Percentiles rank a stretch among this genome's conserved stretches.
Conservation (phyloP, 768 basidiomycete species). For the Xerocomus brunneocitrinus region DNA sequence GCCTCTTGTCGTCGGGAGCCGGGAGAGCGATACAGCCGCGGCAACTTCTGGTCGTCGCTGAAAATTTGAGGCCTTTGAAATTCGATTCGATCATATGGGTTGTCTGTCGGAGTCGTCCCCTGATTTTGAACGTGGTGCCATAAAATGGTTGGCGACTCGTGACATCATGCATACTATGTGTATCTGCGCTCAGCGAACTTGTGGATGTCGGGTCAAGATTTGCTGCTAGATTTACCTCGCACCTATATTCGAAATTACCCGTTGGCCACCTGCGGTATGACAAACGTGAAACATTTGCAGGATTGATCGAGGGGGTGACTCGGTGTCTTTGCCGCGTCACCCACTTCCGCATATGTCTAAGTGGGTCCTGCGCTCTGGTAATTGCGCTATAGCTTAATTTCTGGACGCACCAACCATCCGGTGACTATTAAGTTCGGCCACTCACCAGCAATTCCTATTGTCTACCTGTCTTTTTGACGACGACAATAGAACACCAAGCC, state of each 20-base stretch:
- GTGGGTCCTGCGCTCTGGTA: conserved; percentile 39
- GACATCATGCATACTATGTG: too few species aligned
- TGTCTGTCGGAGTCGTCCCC: conserved; percentile 2
- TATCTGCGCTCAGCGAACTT: background rate
- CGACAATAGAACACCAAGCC: background rate
- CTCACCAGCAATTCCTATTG: background rate
- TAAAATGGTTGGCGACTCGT: background rate
- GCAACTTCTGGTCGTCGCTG: conserved; percentile 15
- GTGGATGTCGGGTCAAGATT: background rate
- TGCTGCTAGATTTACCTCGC: conserved; percentile 4
- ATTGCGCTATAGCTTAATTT: conserved; percentile 25
- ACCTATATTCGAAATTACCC: conserved; percentile 11
- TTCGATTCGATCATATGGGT: conserved; percentile 14
- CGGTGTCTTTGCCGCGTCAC: conserved; percentile 21
- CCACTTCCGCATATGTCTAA: conserved; percentile 34
- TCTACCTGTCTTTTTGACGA: background rate
- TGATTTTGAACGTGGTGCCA: background rate
- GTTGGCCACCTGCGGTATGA: conserved; percentile 18
- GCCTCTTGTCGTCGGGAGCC: conserved; percentile 23
- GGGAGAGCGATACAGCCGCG: conserved; percentile 24
- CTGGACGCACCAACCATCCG: conserved; percentile 3
- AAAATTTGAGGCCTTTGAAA: conserved; percentile 27
- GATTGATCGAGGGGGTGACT: conserved; percentile 38
- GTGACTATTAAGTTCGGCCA: conserved; percentile 1
- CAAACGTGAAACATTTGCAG: conserved; percentile 41